Evolutionary conservation across 1,139 yeast genomes (phyloP), one percentile per base, ranked within the genome.

Genomic region (Debaryomyces sp.): DNA sequence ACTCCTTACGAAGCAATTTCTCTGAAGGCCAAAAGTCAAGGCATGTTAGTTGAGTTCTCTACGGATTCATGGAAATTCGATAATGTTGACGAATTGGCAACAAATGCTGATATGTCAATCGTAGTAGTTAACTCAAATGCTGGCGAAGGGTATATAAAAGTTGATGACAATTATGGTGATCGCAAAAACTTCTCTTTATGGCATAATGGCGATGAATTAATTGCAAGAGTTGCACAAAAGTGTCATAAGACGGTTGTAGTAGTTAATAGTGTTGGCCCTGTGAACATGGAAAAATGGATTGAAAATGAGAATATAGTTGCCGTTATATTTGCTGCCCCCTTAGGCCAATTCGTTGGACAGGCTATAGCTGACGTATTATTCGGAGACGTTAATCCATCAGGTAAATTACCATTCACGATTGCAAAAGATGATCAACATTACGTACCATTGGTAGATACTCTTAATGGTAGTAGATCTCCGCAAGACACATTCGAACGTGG

Each of bases 121-220:
- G 81, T 83, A 2, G 71, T 82, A 50, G 87, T 78, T 0, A 68
- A 70, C 43, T 73, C 84, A 1, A 65, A 70, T 53, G 77, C 86
- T 8, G 88, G 87, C 13, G 88, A 83, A 64, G 86, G 85, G 0
- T 81, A 74, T 57, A 70, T 80, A 43, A 75, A 72, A 52, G 82
- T 82, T 32, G 87, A 82, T 56, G 79, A 76, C 18, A 83, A 82
- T 54, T 79, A 63, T 57, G 87, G 87, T n/a, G 88, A 83, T 58
- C 62, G 87, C 32, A 73, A 75, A 56, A 81, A 83, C 57, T 62
- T 75, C 15, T 72, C 85, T 0, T 63, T 83, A 46, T 83, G 87
- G 87, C 80, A 81, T 54, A 80, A 81, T 54, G 86, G 85, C 3
- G 87, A 83, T 53, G 75, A 73, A 42, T 67, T 82, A 50, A 82